Conservation (phyloP, 345 rosid species). For the Lumnitzera littorea region DNA sequence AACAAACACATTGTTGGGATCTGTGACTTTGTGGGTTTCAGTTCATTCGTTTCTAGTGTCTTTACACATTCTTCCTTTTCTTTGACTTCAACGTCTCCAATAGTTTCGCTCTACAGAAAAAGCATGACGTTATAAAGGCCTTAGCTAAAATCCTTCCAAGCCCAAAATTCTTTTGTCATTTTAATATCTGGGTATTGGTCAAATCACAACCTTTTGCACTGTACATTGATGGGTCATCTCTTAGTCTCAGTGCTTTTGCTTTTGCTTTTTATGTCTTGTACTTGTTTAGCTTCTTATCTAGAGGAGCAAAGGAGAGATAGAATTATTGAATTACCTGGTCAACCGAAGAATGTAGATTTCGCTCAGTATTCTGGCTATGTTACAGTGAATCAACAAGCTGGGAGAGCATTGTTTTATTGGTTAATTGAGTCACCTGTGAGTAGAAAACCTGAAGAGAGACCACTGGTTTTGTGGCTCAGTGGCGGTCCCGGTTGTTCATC, state of each 20-base stretch:
- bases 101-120: no score
- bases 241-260: background rate
- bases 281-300: constrained; percentile 6
- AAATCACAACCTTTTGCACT: constrained; percentile 7
- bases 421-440: constrained; percentile 63
- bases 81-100: no score
- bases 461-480: constrained; percentile 84
- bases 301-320: constrained; percentile 52
- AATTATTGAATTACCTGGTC: constrained; percentile 64
- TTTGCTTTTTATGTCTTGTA: background rate
- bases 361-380: constrained; percentile 84
- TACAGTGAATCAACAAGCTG: constrained; percentile 70
- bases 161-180: constrained; percentile 17
- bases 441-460: constrained; percentile 55
- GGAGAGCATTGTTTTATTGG: constrained; percentile 92
- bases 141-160: background rate
- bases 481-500: constrained; percentile 98
- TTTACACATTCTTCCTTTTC: background rate
- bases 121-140: background rate
- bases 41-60: background rate
- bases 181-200: constrained; percentile 7
- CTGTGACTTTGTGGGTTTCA: background rate
- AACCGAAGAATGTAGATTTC: constrained; percentile 57
- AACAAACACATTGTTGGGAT: constrained; percentile 8
- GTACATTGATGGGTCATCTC: constrained; percentile 26